These are phyloP conservation scores for Cladosporium cucumerinum DNA, from an alignment of 2,329 filamentous ascomycete species.

Conservation along the genomic window DNA sequence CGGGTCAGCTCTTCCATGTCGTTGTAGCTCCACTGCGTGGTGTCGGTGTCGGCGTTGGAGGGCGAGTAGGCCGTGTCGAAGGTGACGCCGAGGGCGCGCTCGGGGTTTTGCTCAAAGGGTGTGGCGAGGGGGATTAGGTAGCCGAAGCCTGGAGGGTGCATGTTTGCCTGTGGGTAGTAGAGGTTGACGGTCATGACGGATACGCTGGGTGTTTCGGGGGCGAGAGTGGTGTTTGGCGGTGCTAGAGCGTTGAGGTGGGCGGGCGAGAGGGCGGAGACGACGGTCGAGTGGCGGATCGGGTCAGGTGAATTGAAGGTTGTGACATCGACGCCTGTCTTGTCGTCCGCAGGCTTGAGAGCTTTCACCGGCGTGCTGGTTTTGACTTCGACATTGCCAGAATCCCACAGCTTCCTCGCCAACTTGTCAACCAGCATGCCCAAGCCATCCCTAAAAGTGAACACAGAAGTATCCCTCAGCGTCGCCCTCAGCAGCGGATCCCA, in stretches of 20 bases:
- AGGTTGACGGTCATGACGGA: conserved; percentile 92
- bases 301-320: conserved; percentile 26
- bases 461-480: conserved; percentile 35
- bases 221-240: conserved; percentile 17
- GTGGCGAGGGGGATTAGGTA: conserved; percentile 82
- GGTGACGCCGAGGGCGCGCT: conserved; percentile 82
- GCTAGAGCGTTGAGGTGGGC: conserved; percentile 31
- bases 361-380: conserved; percentile 44
- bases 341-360: conserved; percentile 38
- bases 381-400: conserved; percentile 40
- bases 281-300: conserved; percentile 46
- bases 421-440: conserved; percentile 39
- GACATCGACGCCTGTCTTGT: conserved; percentile 32
- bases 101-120: conserved; percentile 69
- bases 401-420: conserved; percentile 37
- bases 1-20: conserved; percentile 25
- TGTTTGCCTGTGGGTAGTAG: conserved; percentile 65
- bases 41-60: conserved; percentile 24
- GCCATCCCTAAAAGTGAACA: conserved; percentile 46
- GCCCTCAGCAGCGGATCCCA: conserved; percentile 34
- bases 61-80: conserved; percentile 69
- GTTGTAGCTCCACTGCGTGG: conserved; percentile 24
- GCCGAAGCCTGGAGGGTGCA: conserved; percentile 75
- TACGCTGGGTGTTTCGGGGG: conserved; percentile 50
- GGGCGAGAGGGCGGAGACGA: conserved; percentile 61